Conservation (phyloP, 345 rosid genomes). For the Hypericum perforatum region DNA sequence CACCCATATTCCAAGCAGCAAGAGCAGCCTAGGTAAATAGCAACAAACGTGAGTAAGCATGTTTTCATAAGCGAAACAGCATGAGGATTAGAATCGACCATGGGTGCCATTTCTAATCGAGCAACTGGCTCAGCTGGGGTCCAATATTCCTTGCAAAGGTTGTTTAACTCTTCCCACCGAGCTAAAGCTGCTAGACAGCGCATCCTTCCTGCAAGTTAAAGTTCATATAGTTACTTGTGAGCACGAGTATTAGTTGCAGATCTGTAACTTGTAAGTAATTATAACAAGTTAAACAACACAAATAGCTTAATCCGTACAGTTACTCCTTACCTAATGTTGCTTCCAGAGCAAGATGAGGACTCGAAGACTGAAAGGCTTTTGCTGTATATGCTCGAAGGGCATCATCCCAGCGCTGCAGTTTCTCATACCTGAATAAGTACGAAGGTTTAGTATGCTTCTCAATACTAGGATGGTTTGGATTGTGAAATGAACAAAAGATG, state of each 20-base stretch:
- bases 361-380: slow-evolving; percentile 70
- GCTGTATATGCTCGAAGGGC: slow-evolving; percentile 91
- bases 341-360: slow-evolving; percentile 67
- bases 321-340: slow-evolving; percentile 65
- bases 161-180: slow-evolving; percentile 95
- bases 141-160: slow-evolving; percentile 95
- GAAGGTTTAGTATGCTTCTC: not conserved
- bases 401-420: slow-evolving; percentile 98
- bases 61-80: slow-evolving; percentile 7
- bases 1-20: slow-evolving; percentile 99
- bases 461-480: not conserved
- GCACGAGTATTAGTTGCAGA: no score
- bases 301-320: not conserved
- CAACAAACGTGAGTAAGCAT: slow-evolving; percentile 13
- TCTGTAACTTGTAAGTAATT: not conserved
- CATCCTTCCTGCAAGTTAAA: slow-evolving; percentile 60
- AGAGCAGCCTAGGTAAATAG: slow-evolving; percentile 57
- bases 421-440: slow-evolving; percentile 70
- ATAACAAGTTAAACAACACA: slow-evolving; percentile 1
- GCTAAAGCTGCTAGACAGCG: slow-evolving; percentile 98
- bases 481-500: not conserved
- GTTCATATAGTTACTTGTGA: no score
- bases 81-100: slow-evolving; percentile 46
- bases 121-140: slow-evolving; percentile 94
- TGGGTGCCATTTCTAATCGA: slow-evolving; percentile 97